phyloP scores from a whole-genome alignment of 106 monocot species.

The Dendrobium chrysotoxum region DNA sequence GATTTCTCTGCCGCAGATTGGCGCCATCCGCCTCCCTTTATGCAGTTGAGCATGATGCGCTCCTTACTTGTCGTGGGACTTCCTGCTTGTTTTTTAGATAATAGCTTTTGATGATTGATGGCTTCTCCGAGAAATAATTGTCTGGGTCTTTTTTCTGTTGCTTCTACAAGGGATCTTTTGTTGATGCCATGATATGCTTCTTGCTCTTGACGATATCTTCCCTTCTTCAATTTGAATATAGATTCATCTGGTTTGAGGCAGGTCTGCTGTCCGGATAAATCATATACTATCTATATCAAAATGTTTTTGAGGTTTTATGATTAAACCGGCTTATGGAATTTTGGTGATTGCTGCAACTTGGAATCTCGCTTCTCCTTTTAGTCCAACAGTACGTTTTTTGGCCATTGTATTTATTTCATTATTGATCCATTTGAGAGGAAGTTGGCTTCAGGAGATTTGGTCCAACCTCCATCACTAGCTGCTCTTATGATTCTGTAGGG shows the following conservation, averaged over 20 bases:
- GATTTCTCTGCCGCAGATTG: neutral
- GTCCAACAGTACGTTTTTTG: neutral
- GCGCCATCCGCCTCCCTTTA: neutral
- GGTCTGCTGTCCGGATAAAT: neutral
- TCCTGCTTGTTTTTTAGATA: neutral
- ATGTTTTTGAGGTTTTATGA: neutral
- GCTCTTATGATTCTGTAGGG: neutral
- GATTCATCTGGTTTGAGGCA: neutral
- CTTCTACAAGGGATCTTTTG: constrained; percentile 1
- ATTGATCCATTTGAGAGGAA: neutral
- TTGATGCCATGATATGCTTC: constrained; percentile 2
- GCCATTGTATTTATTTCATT: neutral
- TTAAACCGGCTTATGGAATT: constrained; percentile 1
- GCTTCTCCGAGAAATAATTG: neutral
- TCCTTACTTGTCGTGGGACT: constrained; percentile 4
- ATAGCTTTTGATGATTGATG: neutral
- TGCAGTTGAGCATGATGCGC: neutral
- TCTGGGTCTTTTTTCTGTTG: neutral
- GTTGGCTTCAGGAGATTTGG: neutral
- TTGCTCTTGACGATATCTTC: neutral
- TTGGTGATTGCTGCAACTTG: neutral
- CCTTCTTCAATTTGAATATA: neutral
- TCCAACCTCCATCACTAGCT: neutral
- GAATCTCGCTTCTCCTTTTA: neutral
- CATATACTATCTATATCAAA: neutral